Percentiles rank a stretch among this genome's conserved stretches.
Conservation (phyloP, 768 basidiomycete genomes). For the Mycena kentingensis region DNA sequence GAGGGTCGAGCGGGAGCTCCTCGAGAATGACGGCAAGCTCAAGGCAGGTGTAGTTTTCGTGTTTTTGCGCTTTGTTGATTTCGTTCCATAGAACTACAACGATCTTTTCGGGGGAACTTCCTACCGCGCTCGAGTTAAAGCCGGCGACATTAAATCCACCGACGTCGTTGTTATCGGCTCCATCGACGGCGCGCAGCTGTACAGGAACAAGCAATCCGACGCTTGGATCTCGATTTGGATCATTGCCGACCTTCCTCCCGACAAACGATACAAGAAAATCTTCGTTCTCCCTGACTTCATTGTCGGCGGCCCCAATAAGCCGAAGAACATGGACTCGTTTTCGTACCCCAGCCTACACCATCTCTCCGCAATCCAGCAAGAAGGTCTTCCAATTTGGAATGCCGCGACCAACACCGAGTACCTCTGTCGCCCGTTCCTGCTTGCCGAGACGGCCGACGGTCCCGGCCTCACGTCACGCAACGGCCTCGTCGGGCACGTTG, state of each 20-base stretch:
- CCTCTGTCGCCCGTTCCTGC: slow-evolving; percentile 18
- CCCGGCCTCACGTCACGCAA: slow-evolving; percentile 28
- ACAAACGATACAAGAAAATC: slow-evolving; percentile 33
- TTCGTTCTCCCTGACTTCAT: slow-evolving; percentile 36
- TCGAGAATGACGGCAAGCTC: too few relatives aligned
- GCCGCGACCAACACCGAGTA: not conserved
- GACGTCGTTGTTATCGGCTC: slow-evolving; percentile 39
- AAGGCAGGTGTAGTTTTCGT: too few relatives aligned
- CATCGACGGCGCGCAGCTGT: slow-evolving; percentile 44
- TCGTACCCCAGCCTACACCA: slow-evolving; percentile 37
- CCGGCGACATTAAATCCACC: not conserved
- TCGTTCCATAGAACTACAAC: not conserved
- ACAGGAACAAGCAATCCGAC: slow-evolving; percentile 35
- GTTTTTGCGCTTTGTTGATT: too few relatives aligned
- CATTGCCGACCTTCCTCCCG: slow-evolving; percentile 32
- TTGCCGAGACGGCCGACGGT: slow-evolving; percentile 25
- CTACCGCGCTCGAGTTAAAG: not conserved
- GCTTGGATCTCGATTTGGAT: slow-evolving; percentile 41
- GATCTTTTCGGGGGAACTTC: not conserved
- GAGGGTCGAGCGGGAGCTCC: too few relatives aligned
- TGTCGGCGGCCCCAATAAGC: slow-evolving; percentile 40
- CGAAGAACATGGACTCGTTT: slow-evolving; percentile 36
- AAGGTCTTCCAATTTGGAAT: slow-evolving; percentile 28
- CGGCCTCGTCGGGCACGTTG: slow-evolving; percentile 32
- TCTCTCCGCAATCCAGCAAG: slow-evolving; percentile 29